A percentile compares a stretch with the other conserved stretches of the same genome.
Evolutionary conservation across 2,329 filamentous ascomycete genomes (phyloP).

Genomic region (Xylariaceae sp.): DNA sequence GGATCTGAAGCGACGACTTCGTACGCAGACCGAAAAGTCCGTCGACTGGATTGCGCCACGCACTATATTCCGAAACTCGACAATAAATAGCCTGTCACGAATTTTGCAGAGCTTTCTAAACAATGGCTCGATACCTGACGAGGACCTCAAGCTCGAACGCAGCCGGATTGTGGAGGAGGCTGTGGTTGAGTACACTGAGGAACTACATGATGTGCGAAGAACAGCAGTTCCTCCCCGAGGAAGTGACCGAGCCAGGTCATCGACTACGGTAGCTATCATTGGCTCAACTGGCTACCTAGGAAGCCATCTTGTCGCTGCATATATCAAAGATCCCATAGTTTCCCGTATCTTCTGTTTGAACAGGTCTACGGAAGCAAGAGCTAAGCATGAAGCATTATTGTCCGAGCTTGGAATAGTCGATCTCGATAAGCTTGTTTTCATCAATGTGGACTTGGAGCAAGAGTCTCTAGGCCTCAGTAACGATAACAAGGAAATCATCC

Average conservation of each 20-base stretch:
- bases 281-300: conserved; percentile 22
- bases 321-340: conserved; percentile 11
- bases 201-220: conserved; percentile 1
- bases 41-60: conserved; percentile 16
- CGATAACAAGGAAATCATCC: conserved; percentile 2
- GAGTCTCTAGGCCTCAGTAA: conserved; percentile 11
- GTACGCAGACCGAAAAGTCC: neutral
- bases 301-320: neutral
- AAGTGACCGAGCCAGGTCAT: neutral
- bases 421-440: conserved; percentile 11
- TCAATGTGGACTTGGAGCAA: conserved; percentile 12
- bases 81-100: conserved; percentile 6
- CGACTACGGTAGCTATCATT: conserved; percentile 10
- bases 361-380: conserved; percentile 9
- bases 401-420: neutral
- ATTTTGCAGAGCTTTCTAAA: conserved; percentile 13
- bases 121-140: conserved; percentile 4
- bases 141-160: neutral
- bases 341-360: conserved; percentile 20
- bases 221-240: neutral
- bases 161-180: neutral
- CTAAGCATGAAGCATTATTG: conserved; percentile 5
- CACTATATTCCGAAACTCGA: conserved; percentile 15
- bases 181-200: conserved; percentile 2
- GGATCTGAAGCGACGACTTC: too few species aligned